A percentile compares a stretch with the other conserved stretches of the same genome.
phyloP scores from a whole-genome alignment of 306 rosid species.

The Lathyrus sativus region DNA sequence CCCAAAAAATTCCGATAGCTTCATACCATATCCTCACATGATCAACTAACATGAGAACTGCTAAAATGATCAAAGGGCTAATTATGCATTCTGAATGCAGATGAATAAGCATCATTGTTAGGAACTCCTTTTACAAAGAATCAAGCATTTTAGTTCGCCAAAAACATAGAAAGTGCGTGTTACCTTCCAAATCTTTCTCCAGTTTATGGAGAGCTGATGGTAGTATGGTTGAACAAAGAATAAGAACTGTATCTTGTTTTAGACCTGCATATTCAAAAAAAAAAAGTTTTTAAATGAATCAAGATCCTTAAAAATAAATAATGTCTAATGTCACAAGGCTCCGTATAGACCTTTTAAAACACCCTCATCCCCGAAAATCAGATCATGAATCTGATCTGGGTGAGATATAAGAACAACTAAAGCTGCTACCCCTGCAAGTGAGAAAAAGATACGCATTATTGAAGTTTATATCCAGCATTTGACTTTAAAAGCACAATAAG shows the following conservation, averaged over 20 bases:
- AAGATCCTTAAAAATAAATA: slow-evolving; percentile 36
- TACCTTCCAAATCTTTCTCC: slow-evolving; percentile 65
- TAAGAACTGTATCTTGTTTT: slow-evolving; percentile 60
- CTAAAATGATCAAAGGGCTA: slow-evolving; percentile 4
- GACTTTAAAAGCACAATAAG: not conserved
- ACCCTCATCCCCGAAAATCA: slow-evolving; percentile 53
- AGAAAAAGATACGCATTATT: slow-evolving; percentile 32
- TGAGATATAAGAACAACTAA: slow-evolving; percentile 60
- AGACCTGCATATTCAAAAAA: slow-evolving; percentile 58
- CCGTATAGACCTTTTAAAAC: slow-evolving; percentile 53
- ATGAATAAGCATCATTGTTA: slow-evolving; percentile 2
- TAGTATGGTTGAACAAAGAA: slow-evolving; percentile 58
- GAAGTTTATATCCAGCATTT: slow-evolving; percentile 1
- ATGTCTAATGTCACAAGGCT: slow-evolving; percentile 35
- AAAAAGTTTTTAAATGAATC: slow-evolving; percentile 24
- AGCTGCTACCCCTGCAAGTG: slow-evolving; percentile 70
- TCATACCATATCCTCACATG: slow-evolving; percentile 7
- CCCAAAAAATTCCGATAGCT: not conserved
- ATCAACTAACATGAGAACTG: slow-evolving; percentile 13
- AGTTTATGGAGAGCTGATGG: slow-evolving; percentile 53
- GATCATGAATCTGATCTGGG: slow-evolving; percentile 53
- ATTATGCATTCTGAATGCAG: not conserved
- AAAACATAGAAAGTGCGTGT: slow-evolving; percentile 34
- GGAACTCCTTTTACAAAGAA: slow-evolving; percentile 39
- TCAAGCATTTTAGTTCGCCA: slow-evolving; percentile 22